These are phyloP conservation scores for Raddia distichophylla DNA, from an alignment of 176 grass and related monocot genomes.

Conservation along the genomic window DNA sequence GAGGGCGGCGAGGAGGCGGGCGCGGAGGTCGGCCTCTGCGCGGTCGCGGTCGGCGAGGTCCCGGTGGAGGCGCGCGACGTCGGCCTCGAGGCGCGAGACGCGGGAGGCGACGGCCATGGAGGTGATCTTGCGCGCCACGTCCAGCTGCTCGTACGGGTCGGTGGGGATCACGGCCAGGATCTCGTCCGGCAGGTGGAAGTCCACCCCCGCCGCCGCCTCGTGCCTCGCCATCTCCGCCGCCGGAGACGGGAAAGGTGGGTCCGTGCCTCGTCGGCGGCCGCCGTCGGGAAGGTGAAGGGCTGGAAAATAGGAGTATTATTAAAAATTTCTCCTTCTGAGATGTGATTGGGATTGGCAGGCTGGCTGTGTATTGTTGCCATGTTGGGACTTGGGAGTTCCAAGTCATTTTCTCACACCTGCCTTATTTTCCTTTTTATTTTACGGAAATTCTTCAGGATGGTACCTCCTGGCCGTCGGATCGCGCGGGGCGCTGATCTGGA, in stretches of 20 bases:
- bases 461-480: too few species aligned
- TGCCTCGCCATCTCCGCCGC: constrained; percentile 45
- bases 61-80: constrained; percentile 59
- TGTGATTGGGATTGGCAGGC: constrained; percentile 23
- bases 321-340: background rate
- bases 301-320: constrained; percentile 12
- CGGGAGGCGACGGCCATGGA: constrained; percentile 95
- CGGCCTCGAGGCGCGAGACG: constrained; percentile 77
- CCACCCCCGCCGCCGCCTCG: constrained; percentile 40
- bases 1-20: constrained; percentile 56
- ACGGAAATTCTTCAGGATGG: too few species aligned
- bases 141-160: constrained; percentile 97
- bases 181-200: constrained; percentile 92
- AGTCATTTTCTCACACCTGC: constrained; percentile 22
- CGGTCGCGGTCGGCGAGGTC: constrained; percentile 72
- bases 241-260: background rate
- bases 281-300: constrained; percentile 10
- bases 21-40: constrained; percentile 56
- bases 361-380: constrained; percentile 29
- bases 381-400: background rate
- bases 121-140: constrained; percentile 95
- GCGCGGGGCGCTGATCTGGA: too few species aligned
- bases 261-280: constrained; percentile 1
- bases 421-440: background rate
- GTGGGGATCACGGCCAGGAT: constrained; percentile 91